Conservation (phyloP, 257 asterid genomes). For the Solanum paucissectum region DNA sequence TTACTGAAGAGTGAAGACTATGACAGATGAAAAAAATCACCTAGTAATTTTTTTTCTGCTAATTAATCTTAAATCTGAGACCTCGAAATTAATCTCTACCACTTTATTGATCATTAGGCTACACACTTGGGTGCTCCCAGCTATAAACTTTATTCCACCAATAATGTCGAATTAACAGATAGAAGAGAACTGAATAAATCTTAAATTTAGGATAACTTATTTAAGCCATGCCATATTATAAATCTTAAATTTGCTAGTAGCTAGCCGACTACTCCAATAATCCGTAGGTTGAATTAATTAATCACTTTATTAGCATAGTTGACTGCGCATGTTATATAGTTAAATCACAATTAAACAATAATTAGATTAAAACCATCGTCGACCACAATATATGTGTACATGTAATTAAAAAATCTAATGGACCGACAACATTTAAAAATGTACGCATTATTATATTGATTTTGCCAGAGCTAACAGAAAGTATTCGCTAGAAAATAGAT, state of each 20-base stretch:
- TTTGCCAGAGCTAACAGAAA: background rate
- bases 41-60: too few species aligned
- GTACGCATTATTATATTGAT: background rate
- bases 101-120: too few species aligned
- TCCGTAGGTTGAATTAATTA: background rate
- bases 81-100: rapidly evolving
- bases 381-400: background rate
- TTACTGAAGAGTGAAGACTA: too few species aligned
- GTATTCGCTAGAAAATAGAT: background rate
- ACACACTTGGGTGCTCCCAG: background rate
- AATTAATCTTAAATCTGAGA: too few species aligned
- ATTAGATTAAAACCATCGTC: background rate
- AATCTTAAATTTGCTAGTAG: background rate
- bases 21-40: background rate
- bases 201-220: background rate
- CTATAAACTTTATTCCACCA: background rate
- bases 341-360: background rate
- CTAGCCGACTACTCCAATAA: background rate
- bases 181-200: too few species aligned
- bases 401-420: background rate
- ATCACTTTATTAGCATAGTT: background rate
- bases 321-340: background rate
- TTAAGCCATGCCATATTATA: background rate
- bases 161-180: background rate
- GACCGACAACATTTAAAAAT: background rate